Evolutionary conservation across 306 rosid genomes (phyloP).

Genomic region (Fragaria ananassa): DNA sequence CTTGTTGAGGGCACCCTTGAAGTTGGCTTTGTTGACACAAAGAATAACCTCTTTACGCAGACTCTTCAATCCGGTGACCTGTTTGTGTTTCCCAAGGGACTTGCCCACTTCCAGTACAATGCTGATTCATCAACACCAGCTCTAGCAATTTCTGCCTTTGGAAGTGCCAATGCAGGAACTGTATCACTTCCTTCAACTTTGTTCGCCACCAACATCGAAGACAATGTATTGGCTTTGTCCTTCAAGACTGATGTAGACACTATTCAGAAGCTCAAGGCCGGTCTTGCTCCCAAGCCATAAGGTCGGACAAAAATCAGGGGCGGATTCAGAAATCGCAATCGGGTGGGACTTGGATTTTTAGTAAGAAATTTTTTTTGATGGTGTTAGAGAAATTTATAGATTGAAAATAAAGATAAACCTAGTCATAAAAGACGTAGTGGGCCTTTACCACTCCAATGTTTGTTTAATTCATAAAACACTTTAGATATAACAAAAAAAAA

Average conservation of each 20-base stretch:
- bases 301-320: background rate
- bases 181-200: conserved; percentile 11
- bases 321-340: too few species aligned
- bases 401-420: too few species aligned
- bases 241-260: conserved; percentile 18
- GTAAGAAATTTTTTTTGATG: too few species aligned
- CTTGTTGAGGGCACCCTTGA: background rate
- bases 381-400: too few species aligned
- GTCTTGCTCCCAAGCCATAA: background rate
- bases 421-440: too few species aligned
- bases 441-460: too few species aligned
- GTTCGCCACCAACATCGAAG: background rate
- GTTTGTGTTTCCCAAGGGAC: conserved; percentile 21
- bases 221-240: conserved; percentile 10
- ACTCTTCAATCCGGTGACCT: conserved; percentile 5
- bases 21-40: conserved; percentile 19
- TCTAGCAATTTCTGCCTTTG: conserved; percentile 11
- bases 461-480: too few species aligned
- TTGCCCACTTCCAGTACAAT: conserved; percentile 14
- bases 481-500: too few species aligned
- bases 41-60: conserved; percentile 6
- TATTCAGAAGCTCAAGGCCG: conserved; percentile 18
- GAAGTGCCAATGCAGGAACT: conserved; percentile 23
- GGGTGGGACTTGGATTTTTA: too few species aligned
- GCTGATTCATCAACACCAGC: conserved; percentile 6